Evolutionary conservation across 2,329 filamentous ascomycete genomes (phyloP), one percentile per base, ranked within the genome.

Genomic region (Sodiomyces alkalinus): DNA sequence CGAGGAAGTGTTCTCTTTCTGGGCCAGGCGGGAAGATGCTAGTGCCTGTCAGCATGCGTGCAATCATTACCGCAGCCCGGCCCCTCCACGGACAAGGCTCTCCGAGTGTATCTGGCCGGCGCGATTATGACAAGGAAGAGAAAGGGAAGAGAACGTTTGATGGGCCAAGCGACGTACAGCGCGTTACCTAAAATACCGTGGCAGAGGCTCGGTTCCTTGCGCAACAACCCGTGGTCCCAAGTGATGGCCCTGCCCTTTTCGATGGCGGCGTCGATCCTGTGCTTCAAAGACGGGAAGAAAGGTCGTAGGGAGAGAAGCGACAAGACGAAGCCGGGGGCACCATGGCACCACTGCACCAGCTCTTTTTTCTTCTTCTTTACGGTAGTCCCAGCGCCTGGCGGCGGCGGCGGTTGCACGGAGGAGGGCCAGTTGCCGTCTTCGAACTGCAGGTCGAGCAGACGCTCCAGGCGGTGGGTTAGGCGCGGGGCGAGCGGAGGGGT

Each of bases 321-420:
- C 18, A 64, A 51, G 7, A 77, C 51, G 14, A 77, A 63, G 0
- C 74, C 75, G 3, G 74, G 68, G 1, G 69, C 70, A 3, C 75
- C 75, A 40, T 79, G 74, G 41, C 73, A 80, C 48, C 75, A 73
- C 42, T 79, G 73, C 6, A 79, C 62, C 6, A 73, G 52, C 22
- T 56, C 39, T 9, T 17, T n/a, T 5, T 26, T 17, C 15, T 15
- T 10, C 15, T 17, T 17, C 4, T 11, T 8, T 15, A 11, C 5
- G 8, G 14, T 7, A 3, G 20, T n/a, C 9, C 43, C 18, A 45
- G 62, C 53, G 28, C 57, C 45, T n/a, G n/a, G n/a, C n/a, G 34
- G 58, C 29, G 28, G 43, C 19, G 33, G 60, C 27, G 28, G 42
- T 20, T 33, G 60, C 7, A 65, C 56, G 26, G 60, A 65, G 6